Evolutionary conservation across 306 rosid genomes (phyloP), one percentile per base, ranked within the genome.

Genomic region (Lotus japonicus): DNA sequence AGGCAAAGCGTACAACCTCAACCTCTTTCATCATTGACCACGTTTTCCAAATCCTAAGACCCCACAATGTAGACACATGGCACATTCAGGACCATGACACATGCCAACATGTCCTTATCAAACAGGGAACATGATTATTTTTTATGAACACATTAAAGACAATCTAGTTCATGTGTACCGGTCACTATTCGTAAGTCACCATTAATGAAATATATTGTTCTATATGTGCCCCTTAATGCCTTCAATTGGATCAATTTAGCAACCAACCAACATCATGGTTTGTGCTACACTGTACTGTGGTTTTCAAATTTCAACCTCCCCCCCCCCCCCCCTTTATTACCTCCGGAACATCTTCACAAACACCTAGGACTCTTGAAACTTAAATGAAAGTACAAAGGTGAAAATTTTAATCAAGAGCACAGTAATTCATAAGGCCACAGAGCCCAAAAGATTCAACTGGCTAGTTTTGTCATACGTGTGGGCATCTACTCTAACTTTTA

Each of bases 391-490:
- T 13, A 31, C 2, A 9, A 58, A 64, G 11, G 17, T 26, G 31
- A 26, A 26, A 26, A 26, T 26, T 21, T 21, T 17, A 55, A 62
- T 16, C n/a, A 63, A 18, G 3, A n/a, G 19, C 70, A 42, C 64
- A 41, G 77, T 54, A 58, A 66, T 26, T 60, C 42, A 70, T 16
- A 55, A 51, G 45, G 13, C 23, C 80, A 79, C 86, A 74, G 67
- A 74, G 4, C 70, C 84, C 86, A 19, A 87, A 85, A 85, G 88
- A 85, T 89, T 85, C 63, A 75, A 73, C 86, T 79, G 89, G 66
- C 71, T 82, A 77, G 66, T 87, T 87, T 92, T 92, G 88, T 89
- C 98, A 83, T 89, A 82, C 92, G 83, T 85, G 90, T 78, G 92
- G 62, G 73, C 86, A 86, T 82, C 83, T 76, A 68, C 79, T 43